phyloP scores from a whole-genome alignment of 192 early-diverging fungal genomes.

The Spinellus fusiger region DNA sequence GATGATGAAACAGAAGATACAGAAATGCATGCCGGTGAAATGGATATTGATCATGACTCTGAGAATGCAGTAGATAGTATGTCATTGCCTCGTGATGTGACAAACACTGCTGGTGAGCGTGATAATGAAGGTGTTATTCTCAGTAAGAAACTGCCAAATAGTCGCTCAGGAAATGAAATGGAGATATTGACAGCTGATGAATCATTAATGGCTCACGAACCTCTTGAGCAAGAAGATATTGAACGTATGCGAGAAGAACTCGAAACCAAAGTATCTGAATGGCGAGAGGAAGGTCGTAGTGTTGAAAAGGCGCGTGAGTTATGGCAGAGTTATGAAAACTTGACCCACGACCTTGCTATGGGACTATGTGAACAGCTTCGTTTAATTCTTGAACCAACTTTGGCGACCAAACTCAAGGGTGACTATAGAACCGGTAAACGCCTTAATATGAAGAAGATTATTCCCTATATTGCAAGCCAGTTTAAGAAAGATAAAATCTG shows the following conservation, averaged over 20 bases:
- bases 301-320: conserved; percentile 60
- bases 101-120: conserved; percentile 28
- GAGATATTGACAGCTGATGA: conserved; percentile 29
- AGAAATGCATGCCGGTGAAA: conserved; percentile 49
- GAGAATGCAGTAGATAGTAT: conserved; percentile 34
- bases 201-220: conserved; percentile 33
- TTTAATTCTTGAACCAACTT: conserved; percentile 93
- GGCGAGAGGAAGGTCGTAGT: conserved; percentile 63
- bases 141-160: conserved; percentile 29
- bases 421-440: conserved; percentile 98
- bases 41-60: conserved; percentile 50
- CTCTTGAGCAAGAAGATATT: conserved; percentile 50
- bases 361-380: conserved; percentile 92
- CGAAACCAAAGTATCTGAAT: conserved; percentile 69
- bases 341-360: conserved; percentile 89
- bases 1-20: conserved; percentile 50
- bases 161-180: conserved; percentile 27
- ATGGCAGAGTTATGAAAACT: conserved; percentile 84
- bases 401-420: conserved; percentile 93
- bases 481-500: conserved; percentile 99
- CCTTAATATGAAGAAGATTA: conserved; percentile 98
- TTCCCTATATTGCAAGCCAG: conserved; percentile 97
- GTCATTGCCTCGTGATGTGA: conserved; percentile 31
- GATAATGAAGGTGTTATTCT: conserved; percentile 44
- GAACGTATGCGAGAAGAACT: conserved; percentile 75